phyloP scores from a whole-genome alignment of 176 grass and related monocot species.

The Areca catechu region DNA sequence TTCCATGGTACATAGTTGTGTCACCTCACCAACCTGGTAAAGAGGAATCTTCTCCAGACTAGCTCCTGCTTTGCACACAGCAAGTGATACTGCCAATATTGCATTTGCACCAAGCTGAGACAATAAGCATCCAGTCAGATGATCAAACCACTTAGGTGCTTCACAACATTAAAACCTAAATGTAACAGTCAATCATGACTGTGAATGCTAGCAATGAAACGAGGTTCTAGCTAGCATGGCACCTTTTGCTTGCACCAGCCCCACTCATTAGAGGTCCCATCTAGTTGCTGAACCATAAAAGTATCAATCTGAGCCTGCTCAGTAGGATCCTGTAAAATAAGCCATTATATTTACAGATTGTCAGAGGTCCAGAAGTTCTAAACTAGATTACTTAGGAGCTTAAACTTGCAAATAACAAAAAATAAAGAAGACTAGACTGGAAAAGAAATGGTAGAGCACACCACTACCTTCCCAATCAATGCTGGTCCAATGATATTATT shows the following conservation, averaged over 20 bases:
- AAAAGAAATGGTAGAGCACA: not conserved
- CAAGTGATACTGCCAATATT: constrained; percentile 79
- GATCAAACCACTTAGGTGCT: not conserved
- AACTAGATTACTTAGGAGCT: too few species aligned
- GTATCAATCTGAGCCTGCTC: constrained; percentile 69
- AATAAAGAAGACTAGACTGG: not conserved
- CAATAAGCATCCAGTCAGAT: not conserved
- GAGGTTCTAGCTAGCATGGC: not conserved
- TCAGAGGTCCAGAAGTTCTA: too few species aligned
- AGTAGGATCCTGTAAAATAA: constrained; percentile 50
- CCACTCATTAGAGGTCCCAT: constrained; percentile 92
- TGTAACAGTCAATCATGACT: not conserved
- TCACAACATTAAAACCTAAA: not conserved
- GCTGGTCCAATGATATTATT: constrained; percentile 71
- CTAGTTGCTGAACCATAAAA: constrained; percentile 91
- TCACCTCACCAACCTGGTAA: constrained; percentile 32
- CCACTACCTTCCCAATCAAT: constrained; percentile 66
- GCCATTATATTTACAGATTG: not conserved
- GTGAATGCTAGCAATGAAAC: too few species aligned
- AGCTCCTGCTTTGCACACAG: constrained; percentile 83
- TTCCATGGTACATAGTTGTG: too few species aligned
- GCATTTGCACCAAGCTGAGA: constrained; percentile 89
- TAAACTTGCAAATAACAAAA: not conserved
- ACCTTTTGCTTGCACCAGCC: constrained; percentile 99
- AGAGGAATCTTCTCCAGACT: constrained; percentile 68